These are phyloP conservation scores for Isatis lusitanica DNA, from an alignment of 441 rosid species.

Conservation along the genomic window DNA sequence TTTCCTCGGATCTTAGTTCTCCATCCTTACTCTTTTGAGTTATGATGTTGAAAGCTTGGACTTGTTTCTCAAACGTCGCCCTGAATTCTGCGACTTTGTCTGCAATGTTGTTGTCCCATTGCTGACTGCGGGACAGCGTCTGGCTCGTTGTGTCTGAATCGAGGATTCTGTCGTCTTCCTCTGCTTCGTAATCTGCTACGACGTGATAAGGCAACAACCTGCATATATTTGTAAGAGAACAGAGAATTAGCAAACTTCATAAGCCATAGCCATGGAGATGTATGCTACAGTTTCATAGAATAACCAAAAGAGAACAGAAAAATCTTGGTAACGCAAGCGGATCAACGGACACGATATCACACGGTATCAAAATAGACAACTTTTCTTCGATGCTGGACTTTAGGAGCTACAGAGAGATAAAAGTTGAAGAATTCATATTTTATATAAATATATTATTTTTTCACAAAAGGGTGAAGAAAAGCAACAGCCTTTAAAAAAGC, in stretches of 20 bases:
- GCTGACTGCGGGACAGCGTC: conserved; percentile 77
- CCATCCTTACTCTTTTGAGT: conserved; percentile 64
- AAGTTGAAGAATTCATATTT: neutral
- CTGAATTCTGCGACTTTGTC: conserved; percentile 86
- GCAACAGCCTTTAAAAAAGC: neutral
- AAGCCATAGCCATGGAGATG: neutral
- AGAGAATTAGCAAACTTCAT: conserved; percentile 8
- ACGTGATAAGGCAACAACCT: conserved; percentile 93
- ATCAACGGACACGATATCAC: neutral
- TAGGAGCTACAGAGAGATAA: neutral
- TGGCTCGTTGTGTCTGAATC: conserved; percentile 81
- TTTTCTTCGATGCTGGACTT: neutral
- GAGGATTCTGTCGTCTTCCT: conserved; percentile 86
- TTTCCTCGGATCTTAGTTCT: conserved; percentile 84
- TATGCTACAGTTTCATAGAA: neutral
- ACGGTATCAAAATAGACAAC: neutral
- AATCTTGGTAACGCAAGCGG: neutral
- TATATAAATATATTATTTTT: neutral
- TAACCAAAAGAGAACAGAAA: neutral
- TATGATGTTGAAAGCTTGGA: conserved; percentile 72
- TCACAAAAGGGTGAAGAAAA: neutral
- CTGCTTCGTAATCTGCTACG: conserved; percentile 92
- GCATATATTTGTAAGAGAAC: conserved; percentile 30
- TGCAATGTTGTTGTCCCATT: conserved; percentile 88
- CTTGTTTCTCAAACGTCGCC: conserved; percentile 86